Evolutionary conservation across 108 stramenopile species (phyloP).

Genomic region (Conticribra weissflogii): DNA sequence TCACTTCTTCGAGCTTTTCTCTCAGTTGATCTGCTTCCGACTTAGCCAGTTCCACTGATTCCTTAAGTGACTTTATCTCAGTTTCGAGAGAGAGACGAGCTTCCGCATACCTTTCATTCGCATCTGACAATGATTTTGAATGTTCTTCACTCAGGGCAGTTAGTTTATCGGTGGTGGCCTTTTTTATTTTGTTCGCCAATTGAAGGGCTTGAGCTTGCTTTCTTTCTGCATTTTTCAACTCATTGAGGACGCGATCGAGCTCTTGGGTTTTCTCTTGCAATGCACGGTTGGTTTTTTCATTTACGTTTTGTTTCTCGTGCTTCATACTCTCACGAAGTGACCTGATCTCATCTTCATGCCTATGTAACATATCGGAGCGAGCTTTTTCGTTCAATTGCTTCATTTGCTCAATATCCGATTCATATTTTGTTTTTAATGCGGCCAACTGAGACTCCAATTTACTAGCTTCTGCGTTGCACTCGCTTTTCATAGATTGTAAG

Average conservation of each 20-base stretch:
- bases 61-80: slow-evolving; percentile 19
- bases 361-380: slow-evolving; percentile 1
- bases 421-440: background rate
- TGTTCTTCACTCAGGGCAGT: slow-evolving; percentile 39
- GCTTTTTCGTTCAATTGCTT: background rate
- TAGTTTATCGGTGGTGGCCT: slow-evolving; percentile 43
- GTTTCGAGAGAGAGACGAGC: slow-evolving; percentile 20
- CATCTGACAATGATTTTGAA: slow-evolving; percentile 16
- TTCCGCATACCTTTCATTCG: slow-evolving; percentile 17
- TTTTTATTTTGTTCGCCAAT: slow-evolving; percentile 54
- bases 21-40: slow-evolving; percentile 23
- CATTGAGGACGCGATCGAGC: slow-evolving; percentile 32
- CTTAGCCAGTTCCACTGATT: slow-evolving; percentile 10
- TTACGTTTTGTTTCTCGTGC: slow-evolving; percentile 2
- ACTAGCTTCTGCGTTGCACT: background rate
- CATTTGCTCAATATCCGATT: background rate
- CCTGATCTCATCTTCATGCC: slow-evolving; percentile 29
- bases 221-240: slow-evolving; percentile 36
- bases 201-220: slow-evolving; percentile 48
- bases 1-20: slow-evolving; percentile 25
- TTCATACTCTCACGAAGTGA: background rate
- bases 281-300: slow-evolving; percentile 20
- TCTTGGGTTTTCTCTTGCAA: slow-evolving; percentile 49
- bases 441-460: too few species aligned
- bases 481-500: background rate